These are phyloP conservation scores for Aspergillus brasiliensis DNA, from an alignment of 2,329 filamentous ascomycete genomes.

Conservation along the genomic window DNA sequence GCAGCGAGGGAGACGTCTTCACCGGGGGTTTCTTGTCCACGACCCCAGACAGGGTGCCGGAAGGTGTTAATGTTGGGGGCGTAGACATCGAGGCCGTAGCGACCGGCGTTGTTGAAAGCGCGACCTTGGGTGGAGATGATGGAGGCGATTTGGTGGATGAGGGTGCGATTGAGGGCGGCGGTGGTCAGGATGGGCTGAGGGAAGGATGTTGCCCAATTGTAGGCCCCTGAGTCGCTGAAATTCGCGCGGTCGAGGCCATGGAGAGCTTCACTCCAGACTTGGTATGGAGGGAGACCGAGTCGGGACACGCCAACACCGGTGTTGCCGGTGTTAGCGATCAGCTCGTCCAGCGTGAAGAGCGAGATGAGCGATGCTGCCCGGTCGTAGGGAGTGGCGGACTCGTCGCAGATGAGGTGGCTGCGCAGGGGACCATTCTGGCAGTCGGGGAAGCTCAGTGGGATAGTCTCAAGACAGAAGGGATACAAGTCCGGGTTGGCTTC, in stretches of 20 bases:
- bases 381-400: constrained; percentile 41
- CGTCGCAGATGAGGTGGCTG: constrained; percentile 55
- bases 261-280: constrained; percentile 62
- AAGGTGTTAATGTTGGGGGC: constrained; percentile 70
- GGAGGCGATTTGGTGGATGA: constrained; percentile 60
- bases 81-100: constrained; percentile 40
- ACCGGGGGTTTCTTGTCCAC: constrained; percentile 63
- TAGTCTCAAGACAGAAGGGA: constrained; percentile 20
- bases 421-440: constrained; percentile 54
- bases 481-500: constrained; percentile 30
- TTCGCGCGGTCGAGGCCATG: constrained; percentile 65
- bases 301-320: constrained; percentile 55
- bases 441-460: constrained; percentile 49
- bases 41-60: constrained; percentile 64
- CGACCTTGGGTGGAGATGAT: constrained; percentile 62
- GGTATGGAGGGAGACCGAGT: constrained; percentile 60
- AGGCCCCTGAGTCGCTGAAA: constrained; percentile 57
- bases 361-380: constrained; percentile 54
- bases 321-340: constrained; percentile 57
- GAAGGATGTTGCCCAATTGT: constrained; percentile 65
- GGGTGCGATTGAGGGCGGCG: constrained; percentile 64
- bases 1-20: constrained; percentile 56
- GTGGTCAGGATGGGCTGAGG: constrained; percentile 65
- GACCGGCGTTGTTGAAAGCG: constrained; percentile 64
- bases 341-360: constrained; percentile 56